These are phyloP conservation scores for Verticillium alfalfae DNA, from an alignment of 2,329 filamentous ascomycete species.

Conservation along the genomic window DNA sequence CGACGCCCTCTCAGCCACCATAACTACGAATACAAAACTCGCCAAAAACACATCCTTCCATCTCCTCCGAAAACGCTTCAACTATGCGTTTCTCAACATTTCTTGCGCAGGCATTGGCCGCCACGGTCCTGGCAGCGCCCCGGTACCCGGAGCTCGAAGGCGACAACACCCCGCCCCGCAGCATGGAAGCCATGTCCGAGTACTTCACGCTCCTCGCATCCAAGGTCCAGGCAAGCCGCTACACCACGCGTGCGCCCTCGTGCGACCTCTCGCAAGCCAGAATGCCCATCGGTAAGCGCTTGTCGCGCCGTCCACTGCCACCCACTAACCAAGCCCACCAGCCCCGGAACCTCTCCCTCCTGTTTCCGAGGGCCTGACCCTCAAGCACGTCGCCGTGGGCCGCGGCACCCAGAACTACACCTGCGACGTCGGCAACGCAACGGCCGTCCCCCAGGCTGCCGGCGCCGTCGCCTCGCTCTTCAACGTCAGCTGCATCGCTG, in stretches of 20 bases:
- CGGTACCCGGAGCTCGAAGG: conserved; percentile 36
- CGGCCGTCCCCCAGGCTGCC: conserved; percentile 54
- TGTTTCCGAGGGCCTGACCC: conserved; percentile 50
- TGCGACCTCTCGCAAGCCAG: conserved; percentile 51
- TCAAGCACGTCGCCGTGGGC: conserved; percentile 55
- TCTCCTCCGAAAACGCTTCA: conserved; percentile 7
- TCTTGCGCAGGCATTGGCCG: conserved; percentile 39
- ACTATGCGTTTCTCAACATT: conserved; percentile 47
- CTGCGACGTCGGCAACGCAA: conserved; percentile 58
- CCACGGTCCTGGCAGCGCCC: conserved; percentile 37
- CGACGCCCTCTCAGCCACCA: not conserved
- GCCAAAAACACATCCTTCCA: not conserved
- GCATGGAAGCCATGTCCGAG: conserved; percentile 39
- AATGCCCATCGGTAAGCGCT: conserved; percentile 41
- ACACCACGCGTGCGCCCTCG: conserved; percentile 31
- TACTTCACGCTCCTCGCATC: conserved; percentile 57
- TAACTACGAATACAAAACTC: conserved; percentile 1
- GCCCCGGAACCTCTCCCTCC: conserved; percentile 55
- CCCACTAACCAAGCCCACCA: conserved; percentile 24
- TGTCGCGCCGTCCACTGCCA: not conserved
- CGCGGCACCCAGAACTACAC: conserved; percentile 81
- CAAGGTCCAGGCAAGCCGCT: conserved; percentile 45
- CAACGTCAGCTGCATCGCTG: conserved; percentile 77
- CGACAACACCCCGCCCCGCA: conserved; percentile 10
- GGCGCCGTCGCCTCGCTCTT: conserved; percentile 83